These are phyloP conservation scores for Helminthosporium solani DNA, from an alignment of 2,329 filamentous ascomycete genomes.

Conservation along the genomic window DNA sequence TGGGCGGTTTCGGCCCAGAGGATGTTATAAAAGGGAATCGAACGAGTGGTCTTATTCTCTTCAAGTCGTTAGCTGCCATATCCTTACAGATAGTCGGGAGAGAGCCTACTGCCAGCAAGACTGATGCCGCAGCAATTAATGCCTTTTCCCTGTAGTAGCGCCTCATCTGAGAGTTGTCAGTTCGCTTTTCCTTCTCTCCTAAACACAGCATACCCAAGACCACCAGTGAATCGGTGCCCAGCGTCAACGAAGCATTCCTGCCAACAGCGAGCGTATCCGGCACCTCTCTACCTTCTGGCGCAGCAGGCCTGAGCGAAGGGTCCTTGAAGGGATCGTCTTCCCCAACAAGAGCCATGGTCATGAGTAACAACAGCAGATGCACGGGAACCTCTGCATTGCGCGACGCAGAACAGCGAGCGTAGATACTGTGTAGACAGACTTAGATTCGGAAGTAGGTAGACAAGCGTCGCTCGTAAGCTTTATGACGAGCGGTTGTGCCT, in stretches of 20 bases:
- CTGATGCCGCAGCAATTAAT: conserved; percentile 59
- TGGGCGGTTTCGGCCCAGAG: conserved; percentile 73
- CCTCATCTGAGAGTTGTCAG: too few relatives aligned
- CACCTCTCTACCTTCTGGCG: conserved; percentile 10
- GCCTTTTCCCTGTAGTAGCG: conserved; percentile 50
- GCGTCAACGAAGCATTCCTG: conserved; percentile 59
- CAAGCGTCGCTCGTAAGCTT: not conserved
- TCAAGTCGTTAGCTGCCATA: conserved; percentile 11
- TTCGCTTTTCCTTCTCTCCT: too few relatives aligned
- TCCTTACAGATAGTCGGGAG: not conserved
- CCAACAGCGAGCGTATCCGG: conserved; percentile 54
- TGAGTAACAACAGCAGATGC: conserved; percentile 1
- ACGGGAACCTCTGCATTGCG: not conserved
- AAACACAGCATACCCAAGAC: too few relatives aligned
- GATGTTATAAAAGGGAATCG: conserved; percentile 78
- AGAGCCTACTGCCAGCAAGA: conserved; percentile 47
- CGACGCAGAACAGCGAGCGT: not conserved
- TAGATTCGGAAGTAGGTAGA: not conserved
- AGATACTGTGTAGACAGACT: not conserved
- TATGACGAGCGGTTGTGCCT: not conserved
- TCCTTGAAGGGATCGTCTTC: conserved; percentile 35
- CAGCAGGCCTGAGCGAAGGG: conserved; percentile 22
- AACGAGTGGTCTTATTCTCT: conserved; percentile 53
- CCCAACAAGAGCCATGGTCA: conserved; percentile 26
- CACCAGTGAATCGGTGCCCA: conserved; percentile 61